Conservation (phyloP, 768 basidiomycete species). For the Suillus hirtellus region DNA sequence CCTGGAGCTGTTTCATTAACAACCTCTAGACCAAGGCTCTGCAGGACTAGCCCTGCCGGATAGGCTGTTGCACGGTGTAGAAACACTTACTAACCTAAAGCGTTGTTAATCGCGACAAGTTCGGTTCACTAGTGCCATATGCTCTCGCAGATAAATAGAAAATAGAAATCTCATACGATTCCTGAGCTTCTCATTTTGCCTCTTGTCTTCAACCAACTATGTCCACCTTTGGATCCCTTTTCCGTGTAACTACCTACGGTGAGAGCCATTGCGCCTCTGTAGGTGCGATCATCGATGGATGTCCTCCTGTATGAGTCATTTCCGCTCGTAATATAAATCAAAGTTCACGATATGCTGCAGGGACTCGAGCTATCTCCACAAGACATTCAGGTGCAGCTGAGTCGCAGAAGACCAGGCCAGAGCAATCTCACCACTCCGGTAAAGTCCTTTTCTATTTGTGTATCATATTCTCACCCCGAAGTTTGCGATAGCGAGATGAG, state of each 20-base stretch:
- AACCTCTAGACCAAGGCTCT: constrained; percentile 12
- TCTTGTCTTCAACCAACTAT: constrained; percentile 42
- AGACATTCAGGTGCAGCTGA: constrained; percentile 91
- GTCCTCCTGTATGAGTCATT: constrained; percentile 75
- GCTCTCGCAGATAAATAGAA: constrained; percentile 12
- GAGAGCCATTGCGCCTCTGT: constrained; percentile 98
- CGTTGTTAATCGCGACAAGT: constrained; percentile 16
- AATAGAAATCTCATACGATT: constrained; percentile 8
- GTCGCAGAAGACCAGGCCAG: constrained; percentile 91
- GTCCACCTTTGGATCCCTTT: constrained; percentile 92
- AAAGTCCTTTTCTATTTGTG: constrained; percentile 30
- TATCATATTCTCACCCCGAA: constrained; percentile 7
- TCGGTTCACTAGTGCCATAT: constrained; percentile 26
- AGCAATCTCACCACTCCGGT: constrained; percentile 96
- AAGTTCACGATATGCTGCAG: constrained; percentile 40
- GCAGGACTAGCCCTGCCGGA: not conserved
- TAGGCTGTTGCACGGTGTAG: not conserved
- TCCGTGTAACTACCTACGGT: constrained; percentile 95
- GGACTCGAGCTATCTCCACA: constrained; percentile 76
- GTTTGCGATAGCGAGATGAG: constrained; percentile 78
- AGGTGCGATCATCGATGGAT: constrained; percentile 96
- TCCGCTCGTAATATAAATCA: constrained; percentile 8
- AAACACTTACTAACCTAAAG: constrained; percentile 6
- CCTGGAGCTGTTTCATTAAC: constrained; percentile 10
- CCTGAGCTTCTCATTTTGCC: constrained; percentile 9